Evolutionary conservation across 176 grass and related monocot genomes (phyloP).

Genomic region (Eremochloa ophiuroides): DNA sequence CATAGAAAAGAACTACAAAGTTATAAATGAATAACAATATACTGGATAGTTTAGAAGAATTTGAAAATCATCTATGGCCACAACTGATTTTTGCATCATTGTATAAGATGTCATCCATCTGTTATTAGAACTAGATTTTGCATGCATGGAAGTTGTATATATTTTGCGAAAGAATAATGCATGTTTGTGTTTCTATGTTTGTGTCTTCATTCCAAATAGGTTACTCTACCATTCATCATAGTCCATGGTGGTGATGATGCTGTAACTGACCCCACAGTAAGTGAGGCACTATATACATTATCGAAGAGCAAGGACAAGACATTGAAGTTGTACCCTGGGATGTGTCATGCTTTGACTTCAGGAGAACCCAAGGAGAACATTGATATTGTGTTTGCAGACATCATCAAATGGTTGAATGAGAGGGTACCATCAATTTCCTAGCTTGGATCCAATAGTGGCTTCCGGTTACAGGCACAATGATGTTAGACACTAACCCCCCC

Average conservation of each 20-base stretch:
- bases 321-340: slow-evolving; percentile 48
- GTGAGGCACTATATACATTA: slow-evolving; percentile 29
- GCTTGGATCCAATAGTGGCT: too few relatives aligned
- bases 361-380: slow-evolving; percentile 45
- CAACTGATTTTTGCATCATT: background rate
- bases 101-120: background rate
- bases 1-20: background rate
- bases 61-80: background rate
- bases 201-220: slow-evolving; percentile 1
- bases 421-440: slow-evolving; percentile 7
- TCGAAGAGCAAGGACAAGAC: slow-evolving; percentile 47
- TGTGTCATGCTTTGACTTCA: slow-evolving; percentile 69
- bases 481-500: too few relatives aligned
- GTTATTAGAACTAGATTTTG: background rate
- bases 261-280: slow-evolving; percentile 54
- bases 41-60: background rate
- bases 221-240: slow-evolving; percentile 53
- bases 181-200: background rate
- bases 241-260: slow-evolving; percentile 52
- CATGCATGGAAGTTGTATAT: background rate
- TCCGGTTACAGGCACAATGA: background rate
- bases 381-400: slow-evolving; percentile 48
- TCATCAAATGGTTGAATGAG: slow-evolving; percentile 55
- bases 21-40: background rate
- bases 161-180: background rate